These are phyloP conservation scores for Chalaropsis ovoidea DNA, from an alignment of 2,329 filamentous ascomycete species.

Conservation along the genomic window DNA sequence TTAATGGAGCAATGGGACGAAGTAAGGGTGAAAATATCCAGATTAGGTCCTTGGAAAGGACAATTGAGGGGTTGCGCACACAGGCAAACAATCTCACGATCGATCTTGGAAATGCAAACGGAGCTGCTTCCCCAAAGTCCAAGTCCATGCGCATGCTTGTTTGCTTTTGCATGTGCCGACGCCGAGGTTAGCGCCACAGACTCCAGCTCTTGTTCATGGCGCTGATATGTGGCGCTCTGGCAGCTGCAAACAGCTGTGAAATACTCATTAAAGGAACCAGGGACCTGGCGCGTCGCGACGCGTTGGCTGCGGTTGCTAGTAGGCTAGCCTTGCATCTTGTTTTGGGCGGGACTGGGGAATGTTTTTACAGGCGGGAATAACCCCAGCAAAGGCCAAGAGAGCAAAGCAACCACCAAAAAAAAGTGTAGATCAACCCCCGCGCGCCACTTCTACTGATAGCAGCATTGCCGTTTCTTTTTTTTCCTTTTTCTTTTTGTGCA, in stretches of 20 bases:
- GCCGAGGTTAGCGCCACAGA: constrained; percentile 24
- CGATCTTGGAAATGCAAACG: background rate
- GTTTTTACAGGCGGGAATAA: background rate
- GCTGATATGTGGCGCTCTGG: background rate
- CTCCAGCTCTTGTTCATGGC: too few relatives aligned
- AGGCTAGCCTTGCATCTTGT: constrained; percentile 12
- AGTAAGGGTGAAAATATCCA: background rate
- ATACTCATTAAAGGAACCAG: background rate
- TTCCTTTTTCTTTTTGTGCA: background rate
- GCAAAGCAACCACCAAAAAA: background rate
- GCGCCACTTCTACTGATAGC: background rate
- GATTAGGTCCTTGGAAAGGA: background rate
- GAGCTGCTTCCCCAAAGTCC: background rate
- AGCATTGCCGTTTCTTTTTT: background rate
- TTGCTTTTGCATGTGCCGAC: constrained; percentile 23
- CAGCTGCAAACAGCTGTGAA: constrained; percentile 7
- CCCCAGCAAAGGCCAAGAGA: background rate
- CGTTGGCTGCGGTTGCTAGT: background rate
- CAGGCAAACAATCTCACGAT: background rate
- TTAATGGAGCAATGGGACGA: background rate
- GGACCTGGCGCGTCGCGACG: constrained; percentile 2
- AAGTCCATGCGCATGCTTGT: background rate
- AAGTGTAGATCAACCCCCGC: constrained; percentile 1
- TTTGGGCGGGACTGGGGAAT: background rate
- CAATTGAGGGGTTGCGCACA: background rate